Evolutionary conservation across 2,329 filamentous ascomycete species (phyloP).

Genomic region (Lachnellula cervina): DNA sequence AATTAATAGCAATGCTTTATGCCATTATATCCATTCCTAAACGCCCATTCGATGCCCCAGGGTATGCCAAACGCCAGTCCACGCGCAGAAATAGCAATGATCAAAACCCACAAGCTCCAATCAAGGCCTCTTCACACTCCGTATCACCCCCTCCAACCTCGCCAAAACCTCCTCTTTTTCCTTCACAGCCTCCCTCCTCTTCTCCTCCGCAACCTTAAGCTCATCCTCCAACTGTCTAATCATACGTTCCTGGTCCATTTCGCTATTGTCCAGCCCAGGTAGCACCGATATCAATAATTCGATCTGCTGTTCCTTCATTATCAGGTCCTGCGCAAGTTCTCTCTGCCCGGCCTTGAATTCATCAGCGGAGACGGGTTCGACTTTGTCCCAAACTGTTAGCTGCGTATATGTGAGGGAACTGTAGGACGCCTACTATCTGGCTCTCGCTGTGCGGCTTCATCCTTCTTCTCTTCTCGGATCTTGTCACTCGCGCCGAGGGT

Average conservation of each 20-base stretch:
- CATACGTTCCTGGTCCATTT: constrained; percentile 67
- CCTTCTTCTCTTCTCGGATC: constrained; percentile 49
- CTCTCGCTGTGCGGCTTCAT: constrained; percentile 21
- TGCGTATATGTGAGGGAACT: neutral
- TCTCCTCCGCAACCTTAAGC: constrained; percentile 56
- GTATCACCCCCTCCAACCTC: constrained; percentile 57
- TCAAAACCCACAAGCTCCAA: neutral
- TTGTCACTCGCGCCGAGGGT: constrained; percentile 53
- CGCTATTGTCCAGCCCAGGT: constrained; percentile 73
- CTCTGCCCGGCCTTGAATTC: constrained; percentile 63
- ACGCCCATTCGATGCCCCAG: constrained; percentile 10
- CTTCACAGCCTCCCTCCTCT: constrained; percentile 57
- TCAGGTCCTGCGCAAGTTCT: constrained; percentile 71
- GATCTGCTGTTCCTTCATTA: constrained; percentile 78
- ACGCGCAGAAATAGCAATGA: neutral
- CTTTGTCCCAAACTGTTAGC: constrained; percentile 31
- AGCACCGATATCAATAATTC: constrained; percentile 70
- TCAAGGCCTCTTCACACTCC: constrained; percentile 55
- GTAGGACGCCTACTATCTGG: constrained; percentile 13
- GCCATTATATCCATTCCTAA: constrained; percentile 3
- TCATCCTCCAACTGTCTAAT: constrained; percentile 63
- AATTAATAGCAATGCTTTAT: neutral
- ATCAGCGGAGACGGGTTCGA: constrained; percentile 57
- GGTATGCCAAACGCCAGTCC: constrained; percentile 16
- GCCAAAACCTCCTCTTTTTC: constrained; percentile 58